Conservation (phyloP, 306 rosid species). For the Inga laurina region DNA sequence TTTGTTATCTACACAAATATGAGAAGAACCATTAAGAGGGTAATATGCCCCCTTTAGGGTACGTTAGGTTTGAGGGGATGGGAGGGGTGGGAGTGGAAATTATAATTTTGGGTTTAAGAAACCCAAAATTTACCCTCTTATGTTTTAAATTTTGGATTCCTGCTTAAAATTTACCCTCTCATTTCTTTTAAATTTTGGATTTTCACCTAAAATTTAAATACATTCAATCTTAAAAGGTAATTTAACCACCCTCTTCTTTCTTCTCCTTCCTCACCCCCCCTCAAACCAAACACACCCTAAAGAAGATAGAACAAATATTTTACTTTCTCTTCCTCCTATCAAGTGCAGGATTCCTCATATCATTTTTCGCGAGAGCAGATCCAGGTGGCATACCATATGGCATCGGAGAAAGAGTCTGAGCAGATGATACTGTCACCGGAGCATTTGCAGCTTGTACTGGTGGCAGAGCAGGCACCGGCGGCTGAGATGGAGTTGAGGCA, state of each 20-base stretch:
- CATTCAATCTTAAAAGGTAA: too few species aligned
- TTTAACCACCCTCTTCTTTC: too few species aligned
- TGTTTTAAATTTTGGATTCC: too few species aligned
- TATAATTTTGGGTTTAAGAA: too few species aligned
- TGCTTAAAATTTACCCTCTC: too few species aligned
- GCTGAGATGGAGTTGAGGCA: conserved; percentile 56
- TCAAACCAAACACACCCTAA: too few species aligned
- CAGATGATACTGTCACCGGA: conserved; percentile 50
- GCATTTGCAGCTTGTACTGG: conserved; percentile 55
- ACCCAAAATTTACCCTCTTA: too few species aligned
- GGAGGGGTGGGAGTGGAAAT: too few species aligned
- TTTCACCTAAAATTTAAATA: too few species aligned
- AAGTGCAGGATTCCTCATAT: conserved; percentile 66
- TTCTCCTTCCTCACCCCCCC: too few species aligned
- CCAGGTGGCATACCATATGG: conserved; percentile 69
- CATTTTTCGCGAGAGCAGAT: conserved; percentile 61
- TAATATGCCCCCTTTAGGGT: not conserved
- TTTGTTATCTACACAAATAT: not conserved
- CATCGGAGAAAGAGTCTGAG: conserved; percentile 76
- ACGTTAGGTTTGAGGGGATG: too few species aligned
- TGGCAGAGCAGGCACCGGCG: conserved; percentile 51
- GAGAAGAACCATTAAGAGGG: not conserved
- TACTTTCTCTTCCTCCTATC: conserved; percentile 94
- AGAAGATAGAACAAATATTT: not conserved
- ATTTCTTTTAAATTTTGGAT: too few species aligned